These are phyloP conservation scores for Phylloporus arenicola DNA, from an alignment of 768 basidiomycete species.

Conservation along the genomic window DNA sequence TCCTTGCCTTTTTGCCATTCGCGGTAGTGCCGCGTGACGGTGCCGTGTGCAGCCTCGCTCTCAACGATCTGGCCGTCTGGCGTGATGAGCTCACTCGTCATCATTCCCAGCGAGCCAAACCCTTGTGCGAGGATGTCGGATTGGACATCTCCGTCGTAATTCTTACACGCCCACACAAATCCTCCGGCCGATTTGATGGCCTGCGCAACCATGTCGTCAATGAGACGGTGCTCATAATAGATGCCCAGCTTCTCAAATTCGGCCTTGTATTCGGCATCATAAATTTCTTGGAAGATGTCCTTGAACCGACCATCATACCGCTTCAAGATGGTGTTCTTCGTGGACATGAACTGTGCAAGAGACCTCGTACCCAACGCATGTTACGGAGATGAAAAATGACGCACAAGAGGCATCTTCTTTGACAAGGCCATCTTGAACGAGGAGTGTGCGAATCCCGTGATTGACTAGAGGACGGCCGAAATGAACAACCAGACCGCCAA, in stretches of 20 bases:
- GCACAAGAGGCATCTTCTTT: conserved; percentile 73
- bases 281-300: conserved; percentile 98
- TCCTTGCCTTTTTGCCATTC: conserved; percentile 97
- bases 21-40: conserved; percentile 94
- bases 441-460: conserved; percentile 92
- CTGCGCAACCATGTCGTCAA: conserved; percentile 98
- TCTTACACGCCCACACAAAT: conserved; percentile 73
- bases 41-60: conserved; percentile 95
- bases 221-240: conserved; percentile 94
- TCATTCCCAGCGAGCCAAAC: conserved; percentile 95
- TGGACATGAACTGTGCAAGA: conserved; percentile 77
- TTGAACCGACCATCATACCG: conserved; percentile 99
- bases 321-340: conserved; percentile 96
- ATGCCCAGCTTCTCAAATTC: conserved; percentile 66
- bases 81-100: conserved; percentile 93
- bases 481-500: neutral
- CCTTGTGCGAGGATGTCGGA: conserved; percentile 96
- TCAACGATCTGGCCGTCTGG: conserved; percentile 92
- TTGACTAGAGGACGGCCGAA: conserved; percentile 49
- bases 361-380: neutral
- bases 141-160: conserved; percentile 84
- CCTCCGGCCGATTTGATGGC: conserved; percentile 95
- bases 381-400: conserved; percentile 17
- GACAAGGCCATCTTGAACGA: conserved; percentile 93
- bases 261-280: conserved; percentile 71